Percentiles rank a stretch among this genome's conserved stretches.
Conservation (phyloP, 2,329 filamentous ascomycete genomes). For the Ascochyta pisi region DNA sequence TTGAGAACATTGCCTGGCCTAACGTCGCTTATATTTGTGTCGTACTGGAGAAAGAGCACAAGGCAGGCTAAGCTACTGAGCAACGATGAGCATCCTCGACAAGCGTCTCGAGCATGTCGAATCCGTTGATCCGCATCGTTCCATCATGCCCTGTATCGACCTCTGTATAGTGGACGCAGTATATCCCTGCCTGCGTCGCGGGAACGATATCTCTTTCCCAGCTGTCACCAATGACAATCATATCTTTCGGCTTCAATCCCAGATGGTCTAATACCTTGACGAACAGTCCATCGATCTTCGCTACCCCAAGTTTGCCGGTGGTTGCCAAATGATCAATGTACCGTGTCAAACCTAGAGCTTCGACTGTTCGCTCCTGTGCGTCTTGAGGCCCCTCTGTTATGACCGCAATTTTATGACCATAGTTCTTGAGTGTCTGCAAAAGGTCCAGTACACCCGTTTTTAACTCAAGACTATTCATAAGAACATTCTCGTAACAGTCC, state of each 20-base stretch:
- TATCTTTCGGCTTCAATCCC: constrained; percentile 2
- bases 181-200: constrained; percentile 13
- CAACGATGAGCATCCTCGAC: neutral
- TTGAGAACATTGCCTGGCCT: neutral
- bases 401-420: constrained; percentile 52
- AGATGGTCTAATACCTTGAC: neutral
- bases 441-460: constrained; percentile 48
- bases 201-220: constrained; percentile 22
- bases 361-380: constrained; percentile 55
- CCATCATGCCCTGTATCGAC: neutral
- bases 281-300: constrained; percentile 11
- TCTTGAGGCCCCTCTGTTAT: constrained; percentile 59
- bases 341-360: constrained; percentile 37
- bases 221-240: constrained; percentile 24
- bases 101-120: neutral
- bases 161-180: constrained; percentile 1
- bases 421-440: constrained; percentile 41
- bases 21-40: too few species aligned
- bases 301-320: constrained; percentile 40
- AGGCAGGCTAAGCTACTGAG: neutral
- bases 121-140: neutral
- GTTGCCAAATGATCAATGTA: constrained; percentile 45
- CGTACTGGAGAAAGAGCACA: too few species aligned
- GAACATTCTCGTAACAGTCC: neutral
- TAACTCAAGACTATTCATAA: neutral